A percentile compares a stretch with the other conserved stretches of the same genome.
These are phyloP conservation scores for Aspergillus coremiiformis DNA, from an alignment of 495 filamentous ascomycete species.

Conservation along the genomic window DNA sequence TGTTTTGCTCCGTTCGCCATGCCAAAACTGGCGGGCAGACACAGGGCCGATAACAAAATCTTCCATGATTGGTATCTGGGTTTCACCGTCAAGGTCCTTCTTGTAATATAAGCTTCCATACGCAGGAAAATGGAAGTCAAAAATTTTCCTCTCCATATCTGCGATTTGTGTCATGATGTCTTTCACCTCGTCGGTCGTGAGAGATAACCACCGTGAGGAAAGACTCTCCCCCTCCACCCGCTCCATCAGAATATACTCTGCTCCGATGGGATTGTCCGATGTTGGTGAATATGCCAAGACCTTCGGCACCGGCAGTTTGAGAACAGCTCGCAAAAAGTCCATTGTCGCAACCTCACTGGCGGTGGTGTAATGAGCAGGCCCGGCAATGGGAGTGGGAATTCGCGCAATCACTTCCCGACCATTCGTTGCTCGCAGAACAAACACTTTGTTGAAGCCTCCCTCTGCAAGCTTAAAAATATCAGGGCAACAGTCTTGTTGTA, in stretches of 20 bases:
- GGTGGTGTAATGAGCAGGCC: constrained; percentile 28
- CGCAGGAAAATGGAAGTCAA: constrained; percentile 26
- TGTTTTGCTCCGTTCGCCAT: constrained; percentile 26
- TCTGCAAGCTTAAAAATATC: constrained; percentile 25
- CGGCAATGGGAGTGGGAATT: constrained; percentile 29
- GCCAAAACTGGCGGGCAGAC: constrained; percentile 30
- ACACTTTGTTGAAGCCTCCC: constrained; percentile 32
- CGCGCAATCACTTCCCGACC: constrained; percentile 30
- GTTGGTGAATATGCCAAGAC: constrained; percentile 24
- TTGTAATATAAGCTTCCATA: constrained; percentile 36
- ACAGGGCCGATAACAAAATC: constrained; percentile 34
- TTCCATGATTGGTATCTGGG: constrained; percentile 18
- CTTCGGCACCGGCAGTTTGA: constrained; percentile 26
- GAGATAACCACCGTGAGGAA: constrained; percentile 26
- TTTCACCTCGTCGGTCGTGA: constrained; percentile 29
- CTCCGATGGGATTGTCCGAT: constrained; percentile 24
- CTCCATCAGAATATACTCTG: constrained; percentile 36
- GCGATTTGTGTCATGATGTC: constrained; percentile 34
- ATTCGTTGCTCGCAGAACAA: constrained; percentile 22
- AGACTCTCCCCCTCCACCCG: constrained; percentile 29
- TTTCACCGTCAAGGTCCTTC: constrained; percentile 20
- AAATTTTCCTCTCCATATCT: constrained; percentile 30
- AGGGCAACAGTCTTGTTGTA: constrained; percentile 23
- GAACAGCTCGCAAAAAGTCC: constrained; percentile 25
- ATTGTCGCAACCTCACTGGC: constrained; percentile 43